Conservation (phyloP, 805 yeast species). For the Metschnikowia lochheadii region DNA sequence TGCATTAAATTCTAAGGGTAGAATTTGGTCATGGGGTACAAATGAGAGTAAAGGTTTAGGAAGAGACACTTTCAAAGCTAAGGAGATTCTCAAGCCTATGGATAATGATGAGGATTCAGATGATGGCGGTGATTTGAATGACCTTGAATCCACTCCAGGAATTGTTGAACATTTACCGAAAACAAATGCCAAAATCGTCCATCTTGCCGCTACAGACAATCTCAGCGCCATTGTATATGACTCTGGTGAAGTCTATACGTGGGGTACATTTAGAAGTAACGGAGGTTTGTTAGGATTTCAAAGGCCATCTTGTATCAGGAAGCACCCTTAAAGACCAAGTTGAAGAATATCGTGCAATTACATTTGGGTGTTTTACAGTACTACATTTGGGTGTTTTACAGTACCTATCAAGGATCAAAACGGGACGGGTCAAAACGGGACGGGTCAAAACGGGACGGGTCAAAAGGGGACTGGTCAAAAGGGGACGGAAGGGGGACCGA, state of each 20-base stretch:
- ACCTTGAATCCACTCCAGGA: conserved; percentile 84
- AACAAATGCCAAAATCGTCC: conserved; percentile 53
- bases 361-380: no score
- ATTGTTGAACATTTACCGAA: conserved; percentile 65
- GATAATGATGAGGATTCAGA: conserved; percentile 52
- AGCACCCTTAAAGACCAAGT: conserved; percentile 56
- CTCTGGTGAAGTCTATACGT: conserved; percentile 87
- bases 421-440: no score
- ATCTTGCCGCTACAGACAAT: conserved; percentile 88
- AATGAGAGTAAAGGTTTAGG: conserved; percentile 92
- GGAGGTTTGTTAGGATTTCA: conserved; percentile 88
- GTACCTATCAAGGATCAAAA: no score
- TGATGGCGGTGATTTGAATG: conserved; percentile 77
- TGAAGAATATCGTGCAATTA: conserved; percentile 72
- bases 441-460: no score
- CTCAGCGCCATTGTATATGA: conserved; percentile 74
- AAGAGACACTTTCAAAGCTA: conserved; percentile 65
- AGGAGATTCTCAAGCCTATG: conserved; percentile 64
- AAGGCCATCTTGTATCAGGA: conserved; percentile 60
- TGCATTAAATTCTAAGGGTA: conserved; percentile 71
- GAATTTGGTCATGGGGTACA: conserved; percentile 98
- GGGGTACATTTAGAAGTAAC: conserved; percentile 96
- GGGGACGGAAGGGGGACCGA: no score
- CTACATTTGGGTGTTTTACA: no score
- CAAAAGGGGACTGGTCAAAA: no score